Evolutionary conservation across 352 stramenopile genomes (phyloP).

Genomic region (Plasmopara halstedii): DNA sequence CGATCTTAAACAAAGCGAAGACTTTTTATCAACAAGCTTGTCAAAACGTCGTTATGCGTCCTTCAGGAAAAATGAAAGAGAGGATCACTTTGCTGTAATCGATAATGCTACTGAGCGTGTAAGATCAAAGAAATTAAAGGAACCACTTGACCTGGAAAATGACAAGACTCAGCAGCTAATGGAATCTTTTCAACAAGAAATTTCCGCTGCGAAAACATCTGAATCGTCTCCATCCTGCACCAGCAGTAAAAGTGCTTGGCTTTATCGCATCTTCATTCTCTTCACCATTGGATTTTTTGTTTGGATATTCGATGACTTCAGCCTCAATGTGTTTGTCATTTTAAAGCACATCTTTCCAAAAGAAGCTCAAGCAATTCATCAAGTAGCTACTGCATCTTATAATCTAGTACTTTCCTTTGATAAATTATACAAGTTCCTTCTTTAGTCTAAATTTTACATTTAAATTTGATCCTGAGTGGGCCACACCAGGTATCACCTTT

Average conservation of each 20-base stretch:
- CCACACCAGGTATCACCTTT: too few species aligned
- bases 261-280: constrained; percentile 38
- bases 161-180: constrained; percentile 34
- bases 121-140: constrained; percentile 50
- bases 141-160: constrained; percentile 44
- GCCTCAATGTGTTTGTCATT: constrained; percentile 40
- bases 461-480: too few species aligned
- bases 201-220: constrained; percentile 8
- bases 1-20: background rate
- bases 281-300: constrained; percentile 30
- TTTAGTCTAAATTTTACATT: too few species aligned
- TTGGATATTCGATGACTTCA: constrained; percentile 48
- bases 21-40: background rate
- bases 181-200: constrained; percentile 26
- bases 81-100: constrained; percentile 20
- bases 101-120: constrained; percentile 22
- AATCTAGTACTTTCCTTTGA: constrained; percentile 1
- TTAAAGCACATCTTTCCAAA: constrained; percentile 34
- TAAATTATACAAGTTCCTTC: too few species aligned
- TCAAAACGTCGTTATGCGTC: background rate
- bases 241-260: constrained; percentile 29
- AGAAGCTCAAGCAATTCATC: constrained; percentile 32
- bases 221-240: background rate
- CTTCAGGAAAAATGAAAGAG: background rate
- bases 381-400: constrained; percentile 17